A percentile compares a stretch with the other conserved stretches of the same genome.
phyloP scores from a whole-genome alignment of 1,284 basidiomycete genomes.

The Fomes fomentarius region DNA sequence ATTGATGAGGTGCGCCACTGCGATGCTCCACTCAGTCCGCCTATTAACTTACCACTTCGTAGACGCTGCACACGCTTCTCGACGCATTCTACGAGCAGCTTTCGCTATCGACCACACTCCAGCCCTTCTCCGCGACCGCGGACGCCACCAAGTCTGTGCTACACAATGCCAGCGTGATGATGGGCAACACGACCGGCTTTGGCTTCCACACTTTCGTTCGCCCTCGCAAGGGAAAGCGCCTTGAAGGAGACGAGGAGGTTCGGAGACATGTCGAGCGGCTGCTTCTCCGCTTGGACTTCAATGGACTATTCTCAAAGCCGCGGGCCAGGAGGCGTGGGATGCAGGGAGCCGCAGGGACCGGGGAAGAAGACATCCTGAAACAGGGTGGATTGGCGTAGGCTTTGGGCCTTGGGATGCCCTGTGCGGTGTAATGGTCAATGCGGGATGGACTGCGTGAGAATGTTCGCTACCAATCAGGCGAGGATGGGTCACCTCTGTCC shows the following conservation, averaged over 20 bases:
- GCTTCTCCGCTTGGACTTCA: slow-evolving; percentile 84
- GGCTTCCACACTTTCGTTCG: slow-evolving; percentile 52
- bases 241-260: slow-evolving; percentile 64
- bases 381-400: slow-evolving; percentile 36
- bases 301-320: slow-evolving; percentile 73
- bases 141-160: slow-evolving; percentile 70
- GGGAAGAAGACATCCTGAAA: slow-evolving; percentile 50
- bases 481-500: too few relatives aligned
- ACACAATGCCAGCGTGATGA: slow-evolving; percentile 52
- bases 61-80: slow-evolving; percentile 66
- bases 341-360: slow-evolving; percentile 18
- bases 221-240: slow-evolving; percentile 47
- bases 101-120: slow-evolving; percentile 70
- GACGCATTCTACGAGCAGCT: slow-evolving; percentile 81
- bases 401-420: neutral
- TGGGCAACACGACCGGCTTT: slow-evolving; percentile 56
- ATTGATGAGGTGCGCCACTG: slow-evolving; percentile 64
- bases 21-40: too few relatives aligned
- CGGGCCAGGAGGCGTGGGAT: slow-evolving; percentile 31
- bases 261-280: slow-evolving; percentile 83
- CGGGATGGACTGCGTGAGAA: too few relatives aligned
- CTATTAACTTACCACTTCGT: too few relatives aligned
- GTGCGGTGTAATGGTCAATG: too few relatives aligned
- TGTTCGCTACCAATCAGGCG: too few relatives aligned
- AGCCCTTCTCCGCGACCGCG: slow-evolving; percentile 55